Evolutionary conservation across 1,284 basidiomycete species (phyloP).

Genomic region (Pascua guehoae): DNA sequence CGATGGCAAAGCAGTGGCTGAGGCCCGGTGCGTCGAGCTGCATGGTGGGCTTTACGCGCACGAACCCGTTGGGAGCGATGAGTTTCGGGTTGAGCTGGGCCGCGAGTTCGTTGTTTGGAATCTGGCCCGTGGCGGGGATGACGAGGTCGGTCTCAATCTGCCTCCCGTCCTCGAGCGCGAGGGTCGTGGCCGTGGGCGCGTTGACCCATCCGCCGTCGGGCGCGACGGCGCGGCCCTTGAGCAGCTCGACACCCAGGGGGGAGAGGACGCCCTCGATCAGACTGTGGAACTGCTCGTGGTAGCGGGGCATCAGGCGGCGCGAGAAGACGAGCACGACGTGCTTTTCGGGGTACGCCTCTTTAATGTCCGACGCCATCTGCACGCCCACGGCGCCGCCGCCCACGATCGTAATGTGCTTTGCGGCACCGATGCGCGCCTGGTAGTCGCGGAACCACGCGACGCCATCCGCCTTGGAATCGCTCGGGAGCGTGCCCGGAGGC

Average conservation of each 20-base stretch:
- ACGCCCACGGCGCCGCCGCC: conserved; percentile 52
- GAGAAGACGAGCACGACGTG: conserved; percentile 67
- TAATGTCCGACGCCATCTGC: conserved; percentile 67
- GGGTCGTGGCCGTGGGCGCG: conserved; percentile 31
- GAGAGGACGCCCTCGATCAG: conserved; percentile 39
- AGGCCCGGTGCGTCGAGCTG: conserved; percentile 49
- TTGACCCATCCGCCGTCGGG: conserved; percentile 48
- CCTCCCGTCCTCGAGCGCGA: conserved; percentile 40
- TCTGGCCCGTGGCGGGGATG: conserved; percentile 48
- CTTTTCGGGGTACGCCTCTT: conserved; percentile 59
- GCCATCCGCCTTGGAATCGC: conserved; percentile 19
- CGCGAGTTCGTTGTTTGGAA: conserved; percentile 45
- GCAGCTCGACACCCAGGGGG: conserved; percentile 46
- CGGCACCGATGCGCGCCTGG: conserved; percentile 22
- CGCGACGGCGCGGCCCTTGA: conserved; percentile 24
- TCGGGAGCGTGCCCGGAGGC: conserved; percentile 34
- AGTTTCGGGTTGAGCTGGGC: conserved; percentile 27
- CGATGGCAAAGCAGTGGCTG: conserved; percentile 63
- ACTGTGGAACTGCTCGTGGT: conserved; percentile 58
- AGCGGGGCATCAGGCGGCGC: conserved; percentile 60
- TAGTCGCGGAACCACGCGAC: conserved; percentile 22
- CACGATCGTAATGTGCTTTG: conserved; percentile 36
- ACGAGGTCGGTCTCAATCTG: conserved; percentile 32
- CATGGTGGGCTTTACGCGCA: conserved; percentile 46
- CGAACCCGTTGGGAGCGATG: conserved; percentile 36